Evolutionary conservation across 202 grass and related monocot species (phyloP).

Genomic region (Cymbopogon flexuosus): DNA sequence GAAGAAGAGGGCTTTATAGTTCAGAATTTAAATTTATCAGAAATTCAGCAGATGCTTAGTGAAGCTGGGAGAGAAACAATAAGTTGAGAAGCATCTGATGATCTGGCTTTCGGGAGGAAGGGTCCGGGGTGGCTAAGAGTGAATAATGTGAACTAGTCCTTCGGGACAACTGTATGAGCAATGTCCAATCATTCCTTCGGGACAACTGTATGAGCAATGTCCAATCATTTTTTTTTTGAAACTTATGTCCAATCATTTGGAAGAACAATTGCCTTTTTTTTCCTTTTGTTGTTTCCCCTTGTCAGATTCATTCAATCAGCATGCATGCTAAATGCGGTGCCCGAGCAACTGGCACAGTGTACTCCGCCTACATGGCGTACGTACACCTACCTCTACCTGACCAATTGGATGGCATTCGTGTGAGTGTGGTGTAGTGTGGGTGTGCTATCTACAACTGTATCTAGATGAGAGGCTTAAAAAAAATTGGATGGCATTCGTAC

Average conservation of each 20-base stretch:
- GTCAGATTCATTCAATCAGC: not conserved
- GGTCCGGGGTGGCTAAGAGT: not conserved
- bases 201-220: too few species aligned
- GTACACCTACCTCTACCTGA: not conserved
- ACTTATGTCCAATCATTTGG: too few species aligned
- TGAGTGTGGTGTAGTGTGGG: too few species aligned
- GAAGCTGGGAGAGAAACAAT: not conserved
- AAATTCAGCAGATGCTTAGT: conserved; percentile 2
- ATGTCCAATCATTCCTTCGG: not conserved
- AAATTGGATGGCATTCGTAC: too few species aligned
- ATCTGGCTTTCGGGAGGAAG: conserved; percentile 5
- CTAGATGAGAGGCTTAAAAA: too few species aligned
- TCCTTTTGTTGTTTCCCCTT: not conserved
- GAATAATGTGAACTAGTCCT: conserved; percentile 21
- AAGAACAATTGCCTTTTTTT: not conserved
- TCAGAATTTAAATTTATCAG: not conserved
- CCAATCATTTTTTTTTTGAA: too few species aligned
- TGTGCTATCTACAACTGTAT: too few species aligned
- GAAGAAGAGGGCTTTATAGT: too few species aligned
- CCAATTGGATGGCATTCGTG: too few species aligned
- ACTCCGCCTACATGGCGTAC: too few species aligned
- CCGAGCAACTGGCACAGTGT: not conserved
- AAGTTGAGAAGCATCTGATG: conserved; percentile 18
- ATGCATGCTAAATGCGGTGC: not conserved
- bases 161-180: conserved; percentile 1